Evolutionary conservation across 2,329 filamentous ascomycete species (phyloP).

Genomic region (Phialemoniopsis sp.): DNA sequence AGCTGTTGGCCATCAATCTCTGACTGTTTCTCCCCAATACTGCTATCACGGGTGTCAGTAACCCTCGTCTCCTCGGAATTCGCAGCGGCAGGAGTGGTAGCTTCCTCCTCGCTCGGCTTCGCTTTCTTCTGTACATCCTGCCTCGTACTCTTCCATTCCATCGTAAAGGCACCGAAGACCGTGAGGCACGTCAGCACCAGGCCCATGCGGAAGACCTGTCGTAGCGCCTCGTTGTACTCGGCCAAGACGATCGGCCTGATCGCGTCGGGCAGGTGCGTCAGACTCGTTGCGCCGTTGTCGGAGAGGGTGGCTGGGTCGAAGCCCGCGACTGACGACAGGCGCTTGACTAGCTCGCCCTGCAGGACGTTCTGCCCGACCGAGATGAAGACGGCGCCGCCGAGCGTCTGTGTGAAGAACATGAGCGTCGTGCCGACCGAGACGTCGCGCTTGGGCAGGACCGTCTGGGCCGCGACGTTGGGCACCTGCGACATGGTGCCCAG

Average conservation of each 20-base stretch:
- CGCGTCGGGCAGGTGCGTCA: slow-evolving; percentile 14
- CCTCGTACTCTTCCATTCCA: slow-evolving; percentile 56
- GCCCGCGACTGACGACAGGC: slow-evolving; percentile 22
- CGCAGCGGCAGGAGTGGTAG: too few relatives aligned
- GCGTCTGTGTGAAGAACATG: slow-evolving; percentile 39
- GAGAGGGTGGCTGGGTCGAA: slow-evolving; percentile 11
- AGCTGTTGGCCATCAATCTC: too few relatives aligned
- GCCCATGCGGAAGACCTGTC: slow-evolving; percentile 55
- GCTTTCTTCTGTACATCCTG: slow-evolving; percentile 15
- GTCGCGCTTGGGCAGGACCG: slow-evolving; percentile 33
- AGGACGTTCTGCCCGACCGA: slow-evolving; percentile 42
- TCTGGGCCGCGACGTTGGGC: slow-evolving; percentile 41
- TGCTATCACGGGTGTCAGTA: too few relatives aligned
- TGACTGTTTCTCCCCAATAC: too few relatives aligned
- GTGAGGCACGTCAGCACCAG: slow-evolving; percentile 48
- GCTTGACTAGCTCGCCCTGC: slow-evolving; percentile 29
- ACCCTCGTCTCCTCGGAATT: too few relatives aligned
- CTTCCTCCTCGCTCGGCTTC: not conserved
- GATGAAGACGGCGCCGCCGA: slow-evolving; percentile 41
- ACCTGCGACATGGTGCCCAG: slow-evolving; percentile 37
- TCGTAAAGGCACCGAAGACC: slow-evolving; percentile 46
- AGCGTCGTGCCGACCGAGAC: slow-evolving; percentile 35
- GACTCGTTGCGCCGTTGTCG: slow-evolving; percentile 12
- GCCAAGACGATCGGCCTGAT: slow-evolving; percentile 7
- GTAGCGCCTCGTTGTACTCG: slow-evolving; percentile 60